A percentile compares a stretch with the other conserved stretches of the same genome.
Conservation (phyloP, 1,284 basidiomycete genomes). For the Trichosporon inkin region DNA sequence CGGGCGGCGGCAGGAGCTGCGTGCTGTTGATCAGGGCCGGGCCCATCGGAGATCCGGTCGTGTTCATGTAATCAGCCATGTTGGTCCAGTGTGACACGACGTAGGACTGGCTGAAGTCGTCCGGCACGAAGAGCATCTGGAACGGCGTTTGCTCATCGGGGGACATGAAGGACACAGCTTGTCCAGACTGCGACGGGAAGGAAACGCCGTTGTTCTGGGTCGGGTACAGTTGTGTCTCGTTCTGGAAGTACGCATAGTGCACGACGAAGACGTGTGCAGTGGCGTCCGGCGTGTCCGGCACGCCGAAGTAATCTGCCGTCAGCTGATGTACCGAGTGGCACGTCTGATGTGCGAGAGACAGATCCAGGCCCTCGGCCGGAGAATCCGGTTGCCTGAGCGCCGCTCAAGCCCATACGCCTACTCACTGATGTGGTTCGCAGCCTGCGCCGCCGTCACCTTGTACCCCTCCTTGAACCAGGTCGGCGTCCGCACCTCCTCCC, state of each 20-base stretch:
- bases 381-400: too few relatives aligned
- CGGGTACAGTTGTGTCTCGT: conserved; percentile 62
- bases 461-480: conserved; percentile 53
- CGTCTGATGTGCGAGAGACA: too few relatives aligned
- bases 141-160: conserved; percentile 60
- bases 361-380: not conserved
- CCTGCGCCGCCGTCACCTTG: conserved; percentile 38
- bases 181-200: conserved; percentile 72
- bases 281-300: conserved; percentile 63
- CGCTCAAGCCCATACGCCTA: not conserved
- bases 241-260: conserved; percentile 79
- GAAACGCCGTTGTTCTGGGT: conserved; percentile 52
- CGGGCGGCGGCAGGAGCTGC: conserved; percentile 63
- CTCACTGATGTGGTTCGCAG: conserved; percentile 48
- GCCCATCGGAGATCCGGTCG: conserved; percentile 39
- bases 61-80: conserved; percentile 35
- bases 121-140: conserved; percentile 77
- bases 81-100: conserved; percentile 58
- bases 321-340: not conserved
- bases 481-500: conserved; percentile 60
- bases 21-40: conserved; percentile 64
- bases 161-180: conserved; percentile 71
- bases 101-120: conserved; percentile 72
- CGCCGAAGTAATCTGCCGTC: conserved; percentile 63
- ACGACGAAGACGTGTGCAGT: conserved; percentile 76